These are phyloP conservation scores for Hortaea werneckii DNA, from an alignment of 2,329 filamentous ascomycete genomes.

Conservation along the genomic window DNA sequence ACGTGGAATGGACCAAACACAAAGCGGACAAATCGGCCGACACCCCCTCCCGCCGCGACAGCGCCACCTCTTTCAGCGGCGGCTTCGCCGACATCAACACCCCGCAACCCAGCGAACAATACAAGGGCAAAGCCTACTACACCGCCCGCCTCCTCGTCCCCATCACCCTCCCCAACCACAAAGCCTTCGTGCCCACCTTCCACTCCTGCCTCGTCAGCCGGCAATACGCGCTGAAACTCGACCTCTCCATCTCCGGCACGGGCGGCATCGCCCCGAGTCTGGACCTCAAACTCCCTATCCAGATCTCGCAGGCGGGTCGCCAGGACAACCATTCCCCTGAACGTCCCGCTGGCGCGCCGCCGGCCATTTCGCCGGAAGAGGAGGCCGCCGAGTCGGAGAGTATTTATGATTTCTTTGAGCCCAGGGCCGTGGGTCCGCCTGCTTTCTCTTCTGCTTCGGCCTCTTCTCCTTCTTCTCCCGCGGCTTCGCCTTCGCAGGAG, in stretches of 20 bases:
- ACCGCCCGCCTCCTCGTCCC: slow-evolving; percentile 54
- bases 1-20: slow-evolving; percentile 43
- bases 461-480: too few species aligned
- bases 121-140: slow-evolving; percentile 44
- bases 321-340: slow-evolving; percentile 3
- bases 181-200: slow-evolving; percentile 58
- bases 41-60: slow-evolving; percentile 29
- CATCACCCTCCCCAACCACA: slow-evolving; percentile 47
- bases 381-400: background rate
- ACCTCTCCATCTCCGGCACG: slow-evolving; percentile 43
- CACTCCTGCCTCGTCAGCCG: slow-evolving; percentile 59
- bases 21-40: slow-evolving; percentile 19
- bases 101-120: slow-evolving; percentile 25
- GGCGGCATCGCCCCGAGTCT: slow-evolving; percentile 34
- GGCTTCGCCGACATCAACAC: slow-evolving; percentile 22
- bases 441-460: too few species aligned
- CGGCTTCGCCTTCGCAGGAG: slow-evolving; percentile 11
- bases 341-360: background rate
- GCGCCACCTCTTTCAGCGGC: slow-evolving; percentile 22
- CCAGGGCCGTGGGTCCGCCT: too few species aligned
- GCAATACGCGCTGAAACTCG: slow-evolving; percentile 51
- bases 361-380: background rate
- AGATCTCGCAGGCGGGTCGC: slow-evolving; percentile 26
- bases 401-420: slow-evolving; percentile 3
- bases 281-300: slow-evolving; percentile 36